These are phyloP conservation scores for Magnolia sinica DNA, from an alignment of 164 flowering plant genomes.

Conservation along the genomic window DNA sequence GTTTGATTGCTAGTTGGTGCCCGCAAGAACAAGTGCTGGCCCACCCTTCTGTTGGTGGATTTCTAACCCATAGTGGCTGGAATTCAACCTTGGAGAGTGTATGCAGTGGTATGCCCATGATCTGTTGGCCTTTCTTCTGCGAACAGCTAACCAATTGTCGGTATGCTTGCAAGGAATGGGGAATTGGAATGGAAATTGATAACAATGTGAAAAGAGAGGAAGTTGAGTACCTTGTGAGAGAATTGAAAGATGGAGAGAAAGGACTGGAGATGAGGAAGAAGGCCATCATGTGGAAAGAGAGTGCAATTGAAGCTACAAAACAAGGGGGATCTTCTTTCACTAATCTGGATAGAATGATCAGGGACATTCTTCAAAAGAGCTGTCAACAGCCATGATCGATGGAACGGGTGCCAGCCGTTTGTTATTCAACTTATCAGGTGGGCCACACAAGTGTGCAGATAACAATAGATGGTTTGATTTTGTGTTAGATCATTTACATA, in stretches of 20 bases:
- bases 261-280: slow-evolving; percentile 19
- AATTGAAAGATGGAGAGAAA: slow-evolving; percentile 11
- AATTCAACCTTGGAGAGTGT: slow-evolving; percentile 16
- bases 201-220: slow-evolving; percentile 4
- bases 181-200: slow-evolving; percentile 10
- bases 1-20: slow-evolving; percentile 18
- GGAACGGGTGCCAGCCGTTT: too few relatives aligned
- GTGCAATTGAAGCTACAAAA: slow-evolving; percentile 11
- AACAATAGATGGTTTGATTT: too few relatives aligned
- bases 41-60: slow-evolving; percentile 14
- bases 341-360: slow-evolving; percentile 13
- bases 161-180: slow-evolving; percentile 22
- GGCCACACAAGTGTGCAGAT: too few relatives aligned
- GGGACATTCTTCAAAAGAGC: not conserved
- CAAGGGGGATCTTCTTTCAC: slow-evolving; percentile 12
- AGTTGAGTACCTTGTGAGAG: slow-evolving; percentile 6
- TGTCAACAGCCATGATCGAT: too few relatives aligned
- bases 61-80: slow-evolving; percentile 20
- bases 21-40: slow-evolving; percentile 14
- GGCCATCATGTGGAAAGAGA: slow-evolving; percentile 22
- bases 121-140: slow-evolving; percentile 23
- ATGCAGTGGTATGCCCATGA: slow-evolving; percentile 15
- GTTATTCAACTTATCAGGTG: too few relatives aligned
- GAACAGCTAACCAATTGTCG: slow-evolving; percentile 19
- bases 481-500: too few relatives aligned